These are phyloP conservation scores for Diutina siamensis DNA, from an alignment of 1,139 yeast species.

Conservation along the genomic window DNA sequence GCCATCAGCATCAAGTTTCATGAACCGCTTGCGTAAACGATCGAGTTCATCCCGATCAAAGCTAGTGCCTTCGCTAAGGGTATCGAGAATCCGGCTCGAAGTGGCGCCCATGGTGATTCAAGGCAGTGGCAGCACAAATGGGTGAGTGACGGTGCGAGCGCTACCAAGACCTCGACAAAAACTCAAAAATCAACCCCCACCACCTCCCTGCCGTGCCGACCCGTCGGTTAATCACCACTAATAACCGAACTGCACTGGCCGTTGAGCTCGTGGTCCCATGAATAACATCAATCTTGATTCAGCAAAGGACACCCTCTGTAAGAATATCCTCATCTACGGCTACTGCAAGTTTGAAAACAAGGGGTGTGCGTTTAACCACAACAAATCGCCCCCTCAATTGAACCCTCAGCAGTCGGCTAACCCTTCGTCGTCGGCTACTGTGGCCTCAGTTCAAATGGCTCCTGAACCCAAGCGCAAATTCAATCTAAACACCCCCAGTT, in stretches of 20 bases:
- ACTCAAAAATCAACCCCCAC: background rate
- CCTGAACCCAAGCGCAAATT: slow-evolving; percentile 31
- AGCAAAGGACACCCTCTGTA: slow-evolving; percentile 75
- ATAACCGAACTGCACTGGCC: too few relatives aligned
- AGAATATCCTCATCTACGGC: slow-evolving; percentile 79
- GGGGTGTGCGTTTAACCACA: slow-evolving; percentile 77
- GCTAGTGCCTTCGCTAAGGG: slow-evolving; percentile 66
- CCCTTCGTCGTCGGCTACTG: background rate
- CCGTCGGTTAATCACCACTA: too few relatives aligned
- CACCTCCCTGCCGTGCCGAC: background rate
- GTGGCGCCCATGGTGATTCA: slow-evolving; percentile 47
- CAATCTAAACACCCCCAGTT: slow-evolving; percentile 55
- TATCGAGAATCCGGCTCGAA: slow-evolving; percentile 55
- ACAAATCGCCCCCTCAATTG: background rate
- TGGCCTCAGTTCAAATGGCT: background rate
- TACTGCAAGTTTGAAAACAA: slow-evolving; percentile 82
- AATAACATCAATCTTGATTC: slow-evolving; percentile 28
- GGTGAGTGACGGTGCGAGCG: too few relatives aligned
- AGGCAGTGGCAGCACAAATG: too few relatives aligned
- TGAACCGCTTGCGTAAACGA: slow-evolving; percentile 79
- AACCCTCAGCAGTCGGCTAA: background rate
- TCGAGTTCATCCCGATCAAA: slow-evolving; percentile 87
- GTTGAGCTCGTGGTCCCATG: too few relatives aligned
- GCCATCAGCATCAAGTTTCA: slow-evolving; percentile 90
- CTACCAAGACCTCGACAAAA: background rate